These are phyloP conservation scores for Pleurotus pulmonarius DNA, from an alignment of 768 basidiomycete genomes.

Conservation along the genomic window DNA sequence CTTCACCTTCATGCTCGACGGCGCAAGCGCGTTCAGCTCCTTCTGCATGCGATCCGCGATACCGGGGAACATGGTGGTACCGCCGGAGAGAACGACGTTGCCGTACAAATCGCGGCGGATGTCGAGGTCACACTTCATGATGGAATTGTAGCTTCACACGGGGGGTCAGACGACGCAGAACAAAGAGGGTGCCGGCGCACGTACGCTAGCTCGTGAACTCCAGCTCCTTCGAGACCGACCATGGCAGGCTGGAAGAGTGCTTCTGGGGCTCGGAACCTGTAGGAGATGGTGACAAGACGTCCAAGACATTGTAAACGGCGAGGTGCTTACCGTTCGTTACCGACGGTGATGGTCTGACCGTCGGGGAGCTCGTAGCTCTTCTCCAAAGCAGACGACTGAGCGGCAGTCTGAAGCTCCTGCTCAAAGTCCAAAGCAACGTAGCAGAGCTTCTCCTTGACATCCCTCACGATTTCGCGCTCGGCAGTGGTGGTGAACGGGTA, in stretches of 20 bases:
- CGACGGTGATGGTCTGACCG: slow-evolving; percentile 73
- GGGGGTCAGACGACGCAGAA: neutral
- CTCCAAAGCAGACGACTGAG: slow-evolving; percentile 64
- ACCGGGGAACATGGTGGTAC: slow-evolving; percentile 54
- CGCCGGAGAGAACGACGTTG: slow-evolving; percentile 59
- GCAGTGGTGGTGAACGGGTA: slow-evolving; percentile 73
- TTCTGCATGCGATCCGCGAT: slow-evolving; percentile 64
- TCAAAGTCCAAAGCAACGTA: slow-evolving; percentile 79
- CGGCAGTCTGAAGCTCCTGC: slow-evolving; percentile 72
- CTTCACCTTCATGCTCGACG: slow-evolving; percentile 93
- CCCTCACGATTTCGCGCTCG: slow-evolving; percentile 69
- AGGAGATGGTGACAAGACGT: slow-evolving; percentile 50
- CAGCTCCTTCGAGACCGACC: slow-evolving; percentile 82
- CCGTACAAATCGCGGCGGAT: slow-evolving; percentile 50
- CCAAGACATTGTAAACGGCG: slow-evolving; percentile 16
- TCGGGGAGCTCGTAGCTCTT: slow-evolving; percentile 73
- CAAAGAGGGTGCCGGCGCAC: slow-evolving; percentile 7
- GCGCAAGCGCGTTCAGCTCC: slow-evolving; percentile 80
- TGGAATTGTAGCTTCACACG: slow-evolving; percentile 48
- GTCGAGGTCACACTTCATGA: slow-evolving; percentile 47
- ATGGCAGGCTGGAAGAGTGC: slow-evolving; percentile 93
- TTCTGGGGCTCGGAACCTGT: slow-evolving; percentile 85
- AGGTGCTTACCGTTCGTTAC: slow-evolving; percentile 48
- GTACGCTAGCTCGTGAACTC: slow-evolving; percentile 88
- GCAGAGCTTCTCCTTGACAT: slow-evolving; percentile 75